Conservation (phyloP, 2,329 filamentous ascomycete species). For the Fusarium newnesense region DNA sequence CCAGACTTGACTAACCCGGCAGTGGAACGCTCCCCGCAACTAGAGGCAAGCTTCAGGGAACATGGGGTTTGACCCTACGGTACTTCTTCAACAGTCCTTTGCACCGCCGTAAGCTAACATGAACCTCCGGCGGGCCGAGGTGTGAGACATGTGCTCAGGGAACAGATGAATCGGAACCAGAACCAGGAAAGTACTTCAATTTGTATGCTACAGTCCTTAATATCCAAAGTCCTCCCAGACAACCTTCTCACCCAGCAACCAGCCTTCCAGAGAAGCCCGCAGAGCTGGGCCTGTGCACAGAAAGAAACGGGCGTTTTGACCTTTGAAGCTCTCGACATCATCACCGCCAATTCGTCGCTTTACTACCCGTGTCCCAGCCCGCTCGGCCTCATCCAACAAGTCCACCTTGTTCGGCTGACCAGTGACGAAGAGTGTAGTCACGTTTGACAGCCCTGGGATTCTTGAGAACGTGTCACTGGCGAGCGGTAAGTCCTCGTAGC, state of each 20-base stretch:
- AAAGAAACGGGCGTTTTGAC: conserved; percentile 60
- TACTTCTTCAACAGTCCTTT: conserved; percentile 12
- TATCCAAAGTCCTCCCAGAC: conserved; percentile 72
- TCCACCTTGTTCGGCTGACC: conserved; percentile 51
- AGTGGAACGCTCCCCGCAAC: conserved; percentile 30
- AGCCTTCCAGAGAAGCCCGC: conserved; percentile 55
- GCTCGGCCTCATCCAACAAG: conserved; percentile 49
- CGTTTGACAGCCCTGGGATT: conserved; percentile 61
- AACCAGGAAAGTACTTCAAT: not conserved
- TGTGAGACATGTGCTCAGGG: not conserved
- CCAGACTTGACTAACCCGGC: conserved; percentile 16
- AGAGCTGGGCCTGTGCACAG: conserved; percentile 59
- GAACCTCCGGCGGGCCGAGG: conserved; percentile 26
- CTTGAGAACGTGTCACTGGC: conserved; percentile 67
- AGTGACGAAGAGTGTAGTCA: conserved; percentile 74
- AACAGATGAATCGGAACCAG: not conserved
- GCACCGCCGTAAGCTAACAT: conserved; percentile 15
- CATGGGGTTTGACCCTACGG: not conserved
- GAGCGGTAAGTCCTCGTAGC: conserved; percentile 69
- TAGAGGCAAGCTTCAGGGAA: conserved; percentile 15
- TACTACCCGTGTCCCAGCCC: conserved; percentile 49
- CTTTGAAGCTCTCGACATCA: conserved; percentile 56
- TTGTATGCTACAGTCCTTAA: conserved; percentile 43
- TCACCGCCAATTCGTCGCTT: conserved; percentile 51
- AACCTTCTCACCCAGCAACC: conserved; percentile 65